Evolutionary conservation across 2,329 filamentous ascomycete genomes (phyloP), one percentile per base, ranked within the genome.

Genomic region (Exserohilum rostratum): DNA sequence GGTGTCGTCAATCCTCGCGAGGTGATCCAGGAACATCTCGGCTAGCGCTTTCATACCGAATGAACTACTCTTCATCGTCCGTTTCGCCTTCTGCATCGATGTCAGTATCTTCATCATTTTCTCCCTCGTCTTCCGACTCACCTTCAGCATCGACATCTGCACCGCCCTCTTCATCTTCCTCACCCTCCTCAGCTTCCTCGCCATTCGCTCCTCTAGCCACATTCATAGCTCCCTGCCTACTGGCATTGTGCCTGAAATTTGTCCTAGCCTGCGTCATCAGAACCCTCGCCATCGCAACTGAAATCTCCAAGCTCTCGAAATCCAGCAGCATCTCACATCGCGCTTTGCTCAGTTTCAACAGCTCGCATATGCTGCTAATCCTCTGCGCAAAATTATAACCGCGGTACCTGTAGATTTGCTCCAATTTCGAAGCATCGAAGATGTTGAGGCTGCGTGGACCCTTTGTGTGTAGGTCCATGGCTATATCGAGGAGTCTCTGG

Each of bases 361-460:
- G 22, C 6, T 45, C 31, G 33, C 55, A 57, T 2, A 57, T 18
- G 6, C 27, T 17, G 10, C 18, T 17, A 3, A 57, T 48, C 10
- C 55, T 46, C 10, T 27, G 30, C 6, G n/a, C 4, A 25, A 57
- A 57, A 10, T 7, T 29, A 5, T 45, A 4, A 9, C 31, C 15
- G 3, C 34, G 42, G 11, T 9, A 27, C 27, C 34, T 45, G 25
- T 30, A 12, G n/a, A 42, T 27, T 17, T 46, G 44, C 17, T 43
- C 25, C 0, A 57, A 29, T 25, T 50, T 54, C 2, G 11, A 7
- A 6, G 17, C 11, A 18, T 54, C 51, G 15, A 22, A 50, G 18
- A 57, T n/a, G 15, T 40, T 15, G 7, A 57, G 46, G 6, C 30
- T 43, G 1, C 17, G n/a, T 11, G 55, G 55, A n/a, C 50, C 55